phyloP scores from a whole-genome alignment of 2,329 filamentous ascomycete genomes.

The Verticillium alfalfae region DNA sequence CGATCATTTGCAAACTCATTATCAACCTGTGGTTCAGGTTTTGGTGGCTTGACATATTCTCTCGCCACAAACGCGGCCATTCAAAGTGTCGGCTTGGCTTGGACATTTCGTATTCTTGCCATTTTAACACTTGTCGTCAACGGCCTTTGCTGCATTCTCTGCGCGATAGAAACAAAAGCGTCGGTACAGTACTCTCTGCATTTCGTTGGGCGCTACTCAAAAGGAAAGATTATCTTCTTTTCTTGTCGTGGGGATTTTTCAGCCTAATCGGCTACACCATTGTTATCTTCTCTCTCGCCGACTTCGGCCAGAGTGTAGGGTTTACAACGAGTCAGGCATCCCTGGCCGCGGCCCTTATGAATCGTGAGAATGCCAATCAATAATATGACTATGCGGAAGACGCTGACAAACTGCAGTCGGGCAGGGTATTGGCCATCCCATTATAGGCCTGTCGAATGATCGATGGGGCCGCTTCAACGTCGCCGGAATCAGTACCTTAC shows the following conservation, averaged over 20 bases:
- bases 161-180: constrained; percentile 64
- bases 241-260: constrained; percentile 64
- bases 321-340: constrained; percentile 62
- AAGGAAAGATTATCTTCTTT: constrained; percentile 55
- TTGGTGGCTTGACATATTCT: constrained; percentile 69
- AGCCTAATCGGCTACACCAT: constrained; percentile 70
- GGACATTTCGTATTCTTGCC: constrained; percentile 62
- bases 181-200: constrained; percentile 60
- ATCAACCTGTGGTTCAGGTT: constrained; percentile 62
- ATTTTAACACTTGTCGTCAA: constrained; percentile 62
- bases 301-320: constrained; percentile 65
- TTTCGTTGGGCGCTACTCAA: constrained; percentile 62
- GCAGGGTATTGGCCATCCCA: constrained; percentile 62
- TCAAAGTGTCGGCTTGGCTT: constrained; percentile 53
- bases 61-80: constrained; percentile 66
- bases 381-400: background rate
- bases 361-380: constrained; percentile 35
- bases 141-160: constrained; percentile 57
- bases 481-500: constrained; percentile 57
- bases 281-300: constrained; percentile 70
- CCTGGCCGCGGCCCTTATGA: constrained; percentile 68
- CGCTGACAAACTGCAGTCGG: constrained; percentile 28
- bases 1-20: constrained; percentile 67
- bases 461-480: constrained; percentile 68
- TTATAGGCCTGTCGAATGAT: constrained; percentile 70